Evolutionary conservation across 371 early-diverging fungal genomes (phyloP), one percentile per base, ranked within the genome.

Genomic region (Lichtheimia ornata): DNA sequence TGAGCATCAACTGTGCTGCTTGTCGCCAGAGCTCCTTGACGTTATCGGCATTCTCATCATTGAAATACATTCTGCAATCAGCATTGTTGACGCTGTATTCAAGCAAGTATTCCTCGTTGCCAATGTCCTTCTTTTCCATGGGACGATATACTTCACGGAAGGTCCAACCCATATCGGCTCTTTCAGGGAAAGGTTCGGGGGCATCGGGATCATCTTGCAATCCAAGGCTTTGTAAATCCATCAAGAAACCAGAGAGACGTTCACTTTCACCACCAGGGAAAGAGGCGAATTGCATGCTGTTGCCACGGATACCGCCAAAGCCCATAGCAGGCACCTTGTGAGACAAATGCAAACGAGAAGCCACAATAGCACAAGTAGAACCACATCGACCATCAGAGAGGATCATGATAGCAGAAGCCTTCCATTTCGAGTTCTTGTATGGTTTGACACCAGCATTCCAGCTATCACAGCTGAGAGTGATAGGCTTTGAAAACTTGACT

Each of bases 241-340:
- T 69, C 50, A 81, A 58, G 50, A 81, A 81, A 13, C 74, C 70
- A n/a, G 76, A 77, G 4, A 81, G 60, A 40, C 81, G 77, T 42
- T 81, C 75, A 28, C 81, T 81, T 65, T 81, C 81, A 15, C 81
- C 81, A 56, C 81, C 81, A 11, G 81, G 81, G 68, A 81, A 81
- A 9, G 77, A 77, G 24, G 81, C 81, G 58, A 71, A 81, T 50
- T 81, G 81, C 81, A 81, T 81, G 35, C 73, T 72, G 45, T 81
- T 81, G 53, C 81, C 81, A 53, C 77, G 81, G 52, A 81, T 77
- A 56, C 81, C 81, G 15, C 81, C 81, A 17, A 77, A 59, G n/a
- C 77, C 81, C 72, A 77, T 73, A n/a, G 81, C 77, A 58, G 77
- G 71, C 0, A 81, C 81, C 13, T 77, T 61, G 58, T 81, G 81